Conservation (phyloP, 2,329 filamentous ascomycete genomes). For the Colletotrichum horii region DNA sequence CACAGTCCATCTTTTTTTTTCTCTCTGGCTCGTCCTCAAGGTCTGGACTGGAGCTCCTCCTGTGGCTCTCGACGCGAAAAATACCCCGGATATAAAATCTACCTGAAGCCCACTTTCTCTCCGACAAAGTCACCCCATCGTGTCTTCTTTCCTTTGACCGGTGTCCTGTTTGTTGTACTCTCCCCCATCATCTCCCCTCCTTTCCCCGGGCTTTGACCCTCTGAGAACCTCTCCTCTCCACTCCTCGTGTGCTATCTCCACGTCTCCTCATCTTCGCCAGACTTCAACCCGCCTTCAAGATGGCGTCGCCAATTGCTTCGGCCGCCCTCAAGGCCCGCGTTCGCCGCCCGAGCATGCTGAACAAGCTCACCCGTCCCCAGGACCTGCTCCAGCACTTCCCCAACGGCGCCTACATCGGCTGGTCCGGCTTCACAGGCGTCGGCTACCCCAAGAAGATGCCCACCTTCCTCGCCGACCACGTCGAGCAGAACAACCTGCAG, state of each 20-base stretch:
- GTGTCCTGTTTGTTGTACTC: background rate
- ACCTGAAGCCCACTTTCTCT: background rate
- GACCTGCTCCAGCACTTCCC: constrained; percentile 84
- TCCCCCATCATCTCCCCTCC: background rate
- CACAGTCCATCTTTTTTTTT: background rate
- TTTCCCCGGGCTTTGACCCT: background rate
- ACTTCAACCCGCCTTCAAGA: constrained; percentile 25
- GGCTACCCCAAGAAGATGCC: constrained; percentile 90
- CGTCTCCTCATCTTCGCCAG: background rate
- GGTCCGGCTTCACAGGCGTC: constrained; percentile 90
- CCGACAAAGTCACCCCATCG: background rate
- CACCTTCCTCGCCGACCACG: constrained; percentile 83
- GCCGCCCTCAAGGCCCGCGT: constrained; percentile 79
- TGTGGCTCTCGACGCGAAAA: background rate
- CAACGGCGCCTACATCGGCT: constrained; percentile 85
- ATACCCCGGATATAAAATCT: background rate
- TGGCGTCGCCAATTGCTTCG: constrained; percentile 65
- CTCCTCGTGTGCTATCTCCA: background rate
- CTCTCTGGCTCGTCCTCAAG: background rate
- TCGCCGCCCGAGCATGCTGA: constrained; percentile 76
- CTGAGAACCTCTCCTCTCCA: background rate
- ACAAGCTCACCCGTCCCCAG: constrained; percentile 79
- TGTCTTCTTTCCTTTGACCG: background rate
- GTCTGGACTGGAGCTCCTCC: background rate
- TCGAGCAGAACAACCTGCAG: constrained; percentile 84